phyloP scores from a whole-genome alignment of 164 flowering plant genomes.

The Brasenia schreberi region DNA sequence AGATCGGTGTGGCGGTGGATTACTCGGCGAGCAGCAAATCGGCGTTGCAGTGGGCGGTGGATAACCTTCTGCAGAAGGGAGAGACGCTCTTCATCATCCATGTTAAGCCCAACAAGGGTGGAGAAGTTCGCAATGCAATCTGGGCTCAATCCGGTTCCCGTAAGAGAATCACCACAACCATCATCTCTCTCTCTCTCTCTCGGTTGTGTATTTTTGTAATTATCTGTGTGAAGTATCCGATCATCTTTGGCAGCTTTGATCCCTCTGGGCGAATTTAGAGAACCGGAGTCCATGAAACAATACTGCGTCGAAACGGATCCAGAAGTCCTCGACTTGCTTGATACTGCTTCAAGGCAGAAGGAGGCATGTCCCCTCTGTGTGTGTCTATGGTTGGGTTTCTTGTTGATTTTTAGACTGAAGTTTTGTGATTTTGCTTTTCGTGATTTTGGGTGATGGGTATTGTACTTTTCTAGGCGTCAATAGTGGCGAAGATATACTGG shows the following conservation, averaged over 20 bases:
- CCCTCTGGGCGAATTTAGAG: constrained; percentile 63
- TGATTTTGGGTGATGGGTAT: not conserved
- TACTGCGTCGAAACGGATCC: constrained; percentile 41
- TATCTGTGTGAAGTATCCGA: not conserved
- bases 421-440: not conserved
- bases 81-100: constrained; percentile 46
- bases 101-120: constrained; percentile 18
- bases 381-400: not conserved
- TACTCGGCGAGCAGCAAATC: constrained; percentile 55
- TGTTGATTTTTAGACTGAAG: not conserved
- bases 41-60: constrained; percentile 53
- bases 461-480: constrained; percentile 22
- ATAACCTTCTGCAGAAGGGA: constrained; percentile 33
- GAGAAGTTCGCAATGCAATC: constrained; percentile 31
- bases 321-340: constrained; percentile 55
- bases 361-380: constrained; percentile 22
- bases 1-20: constrained; percentile 56
- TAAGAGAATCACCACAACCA: constrained; percentile 12
- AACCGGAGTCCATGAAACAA: constrained; percentile 24
- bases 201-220: not conserved
- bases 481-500: constrained; percentile 70
- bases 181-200: not conserved
- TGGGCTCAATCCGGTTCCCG: constrained; percentile 69
- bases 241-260: constrained; percentile 43
- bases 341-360: constrained; percentile 41